These are phyloP conservation scores for Moricandia moricandioides DNA, from an alignment of 345 rosid species.

Conservation along the genomic window DNA sequence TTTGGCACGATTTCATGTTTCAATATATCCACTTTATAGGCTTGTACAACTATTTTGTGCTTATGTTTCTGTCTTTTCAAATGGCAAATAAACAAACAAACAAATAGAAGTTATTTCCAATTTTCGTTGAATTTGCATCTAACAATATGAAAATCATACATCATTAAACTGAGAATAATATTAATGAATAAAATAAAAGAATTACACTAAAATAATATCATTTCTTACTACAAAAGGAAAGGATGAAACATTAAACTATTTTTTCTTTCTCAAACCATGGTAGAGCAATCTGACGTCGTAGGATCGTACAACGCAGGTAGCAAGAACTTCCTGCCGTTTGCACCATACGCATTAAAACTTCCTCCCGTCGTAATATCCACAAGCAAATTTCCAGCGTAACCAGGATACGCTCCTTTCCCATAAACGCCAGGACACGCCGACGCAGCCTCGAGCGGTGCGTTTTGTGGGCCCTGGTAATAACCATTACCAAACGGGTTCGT, in stretches of 20 bases:
- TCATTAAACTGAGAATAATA: constrained; percentile 3
- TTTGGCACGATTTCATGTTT: too few relatives aligned
- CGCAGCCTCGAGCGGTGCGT: constrained; percentile 80
- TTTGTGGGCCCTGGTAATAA: constrained; percentile 69
- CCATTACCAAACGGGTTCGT: background rate
- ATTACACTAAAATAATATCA: constrained; percentile 26
- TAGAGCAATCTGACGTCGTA: constrained; percentile 38
- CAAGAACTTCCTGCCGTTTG: too few relatives aligned
- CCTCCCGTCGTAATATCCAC: constrained; percentile 64
- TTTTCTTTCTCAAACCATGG: constrained; percentile 41
- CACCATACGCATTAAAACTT: constrained; percentile 38
- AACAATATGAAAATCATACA: background rate
- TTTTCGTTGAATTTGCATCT: background rate
- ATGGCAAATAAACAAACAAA: too few relatives aligned
- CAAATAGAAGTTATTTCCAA: background rate
- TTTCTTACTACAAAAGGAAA: constrained; percentile 17
- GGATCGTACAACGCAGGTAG: too few relatives aligned
- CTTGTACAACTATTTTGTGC: too few relatives aligned
- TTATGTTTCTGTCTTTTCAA: too few relatives aligned
- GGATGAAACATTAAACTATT: background rate
- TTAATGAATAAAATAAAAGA: constrained; percentile 1
- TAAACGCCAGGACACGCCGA: constrained; percentile 81
- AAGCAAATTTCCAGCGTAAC: constrained; percentile 64
- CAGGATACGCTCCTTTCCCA: constrained; percentile 80
- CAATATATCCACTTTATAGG: too few relatives aligned